These are phyloP conservation scores for Podaxis sp. DNA, from an alignment of 768 basidiomycete species.

Conservation along the genomic window DNA sequence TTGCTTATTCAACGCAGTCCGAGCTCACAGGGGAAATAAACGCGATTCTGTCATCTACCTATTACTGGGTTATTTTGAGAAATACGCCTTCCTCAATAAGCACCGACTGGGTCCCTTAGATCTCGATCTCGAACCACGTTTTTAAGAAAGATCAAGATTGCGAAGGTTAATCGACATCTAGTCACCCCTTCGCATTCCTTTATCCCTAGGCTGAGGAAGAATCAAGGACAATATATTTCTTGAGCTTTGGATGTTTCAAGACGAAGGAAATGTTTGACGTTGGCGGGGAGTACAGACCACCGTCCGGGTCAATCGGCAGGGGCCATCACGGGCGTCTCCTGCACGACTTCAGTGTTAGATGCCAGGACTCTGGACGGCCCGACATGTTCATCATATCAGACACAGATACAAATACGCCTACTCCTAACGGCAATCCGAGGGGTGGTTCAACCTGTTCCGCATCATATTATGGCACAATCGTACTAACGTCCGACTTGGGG, in stretches of 20 bases:
- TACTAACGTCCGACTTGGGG: background rate
- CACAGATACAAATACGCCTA: background rate
- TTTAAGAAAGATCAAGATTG: conserved; percentile 3
- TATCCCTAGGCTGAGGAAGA: background rate
- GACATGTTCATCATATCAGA: background rate
- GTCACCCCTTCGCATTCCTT: background rate
- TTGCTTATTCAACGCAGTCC: background rate
- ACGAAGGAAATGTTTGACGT: conserved; percentile 1
- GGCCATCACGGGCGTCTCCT: background rate
- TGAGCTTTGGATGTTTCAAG: background rate
- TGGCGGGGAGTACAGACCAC: background rate
- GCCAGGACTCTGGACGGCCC: too few relatives aligned
- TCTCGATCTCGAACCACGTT: conserved; percentile 13
- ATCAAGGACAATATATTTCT: background rate
- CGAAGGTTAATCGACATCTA: conserved; percentile 11
- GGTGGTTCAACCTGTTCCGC: background rate
- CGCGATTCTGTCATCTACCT: background rate
- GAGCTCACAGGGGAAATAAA: background rate
- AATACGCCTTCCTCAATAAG: background rate
- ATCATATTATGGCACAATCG: background rate
- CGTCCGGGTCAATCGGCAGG: conserved; percentile 9
- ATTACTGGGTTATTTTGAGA: background rate
- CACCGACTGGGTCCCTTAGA: conserved; percentile 3
- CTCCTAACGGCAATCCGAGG: background rate
- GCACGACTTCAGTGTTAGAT: background rate